A percentile compares a stretch with the other conserved stretches of the same genome.
phyloP scores from a whole-genome alignment of 164 flowering plant genomes.

The Buxus sempervirens region DNA sequence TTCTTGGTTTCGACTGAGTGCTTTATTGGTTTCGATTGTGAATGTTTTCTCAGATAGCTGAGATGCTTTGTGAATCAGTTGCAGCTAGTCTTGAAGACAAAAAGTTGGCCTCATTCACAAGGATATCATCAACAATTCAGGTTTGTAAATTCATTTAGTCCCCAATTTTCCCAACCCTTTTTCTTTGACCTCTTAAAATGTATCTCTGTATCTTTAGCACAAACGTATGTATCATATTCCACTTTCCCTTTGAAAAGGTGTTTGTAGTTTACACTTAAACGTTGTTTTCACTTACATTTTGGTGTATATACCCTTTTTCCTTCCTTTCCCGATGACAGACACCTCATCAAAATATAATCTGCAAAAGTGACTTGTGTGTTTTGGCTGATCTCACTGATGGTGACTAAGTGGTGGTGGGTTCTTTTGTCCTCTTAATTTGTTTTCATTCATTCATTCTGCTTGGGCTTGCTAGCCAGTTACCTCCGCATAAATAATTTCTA shows the following conservation, averaged over 20 bases:
- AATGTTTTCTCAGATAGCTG: too few species aligned
- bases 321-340: too few species aligned
- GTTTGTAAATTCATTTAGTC: conserved; percentile 28
- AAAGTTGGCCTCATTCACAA: conserved; percentile 81
- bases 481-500: too few species aligned
- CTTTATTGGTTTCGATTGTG: too few species aligned
- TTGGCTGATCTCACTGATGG: conserved; percentile 33
- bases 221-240: conserved; percentile 43
- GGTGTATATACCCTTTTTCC: conserved; percentile 11
- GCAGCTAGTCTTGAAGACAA: conserved; percentile 92
- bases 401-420: conserved; percentile 26
- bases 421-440: conserved; percentile 26
- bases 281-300: conserved; percentile 26
- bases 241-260: too few species aligned
- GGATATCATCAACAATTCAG: conserved; percentile 90
- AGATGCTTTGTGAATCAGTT: conserved; percentile 95
- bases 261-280: conserved; percentile 29
- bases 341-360: too few species aligned
- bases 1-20: too few species aligned
- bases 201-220: conserved; percentile 10
- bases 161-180: conserved; percentile 28
- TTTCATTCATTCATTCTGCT: too few species aligned
- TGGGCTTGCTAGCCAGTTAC: too few species aligned
- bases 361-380: conserved; percentile 17
- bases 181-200: conserved; percentile 17